Evolutionary conservation across 2,329 filamentous ascomycete genomes (phyloP).

Genomic region (Rhynchosporium graminicola): DNA sequence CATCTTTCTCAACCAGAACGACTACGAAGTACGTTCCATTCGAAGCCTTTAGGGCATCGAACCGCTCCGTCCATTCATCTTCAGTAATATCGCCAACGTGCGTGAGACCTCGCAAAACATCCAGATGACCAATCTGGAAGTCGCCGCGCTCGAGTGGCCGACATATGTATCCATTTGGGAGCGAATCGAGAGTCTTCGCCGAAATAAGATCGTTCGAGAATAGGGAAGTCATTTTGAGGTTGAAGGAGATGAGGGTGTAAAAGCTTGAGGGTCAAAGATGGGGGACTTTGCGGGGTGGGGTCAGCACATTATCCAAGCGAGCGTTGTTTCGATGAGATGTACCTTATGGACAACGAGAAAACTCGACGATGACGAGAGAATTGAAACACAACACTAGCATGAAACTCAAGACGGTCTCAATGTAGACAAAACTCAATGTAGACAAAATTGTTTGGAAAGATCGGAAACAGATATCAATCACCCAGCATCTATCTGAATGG

Average conservation of each 20-base stretch:
- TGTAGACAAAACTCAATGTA: too few relatives aligned
- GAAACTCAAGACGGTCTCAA: too few relatives aligned
- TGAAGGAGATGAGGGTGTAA: not conserved
- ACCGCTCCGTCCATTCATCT: constrained; percentile 74
- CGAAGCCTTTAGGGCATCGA: constrained; percentile 71
- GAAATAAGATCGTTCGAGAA: constrained; percentile 79
- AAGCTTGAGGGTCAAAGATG: constrained; percentile 1
- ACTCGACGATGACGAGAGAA: too few relatives aligned
- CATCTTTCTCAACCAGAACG: constrained; percentile 68
- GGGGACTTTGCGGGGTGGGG: not conserved
- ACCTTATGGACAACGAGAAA: too few relatives aligned
- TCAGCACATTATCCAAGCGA: not conserved
- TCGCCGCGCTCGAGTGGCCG: constrained; percentile 72
- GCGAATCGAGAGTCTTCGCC: constrained; percentile 65
- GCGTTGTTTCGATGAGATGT: not conserved
- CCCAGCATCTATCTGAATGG: too few relatives aligned
- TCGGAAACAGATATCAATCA: too few relatives aligned
- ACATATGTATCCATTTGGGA: constrained; percentile 79
- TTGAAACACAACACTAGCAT: too few relatives aligned
- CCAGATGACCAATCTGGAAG: constrained; percentile 78
- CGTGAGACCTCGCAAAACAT: constrained; percentile 85
- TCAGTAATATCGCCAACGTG: constrained; percentile 83
- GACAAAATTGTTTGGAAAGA: too few relatives aligned
- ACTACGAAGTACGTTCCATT: constrained; percentile 80
- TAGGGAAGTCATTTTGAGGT: constrained; percentile 46